Percentiles rank a stretch among this genome's conserved stretches.
phyloP scores from a whole-genome alignment of 225 moss, liverwort and hornwort genomes.

The Sphagnum contortum region DNA sequence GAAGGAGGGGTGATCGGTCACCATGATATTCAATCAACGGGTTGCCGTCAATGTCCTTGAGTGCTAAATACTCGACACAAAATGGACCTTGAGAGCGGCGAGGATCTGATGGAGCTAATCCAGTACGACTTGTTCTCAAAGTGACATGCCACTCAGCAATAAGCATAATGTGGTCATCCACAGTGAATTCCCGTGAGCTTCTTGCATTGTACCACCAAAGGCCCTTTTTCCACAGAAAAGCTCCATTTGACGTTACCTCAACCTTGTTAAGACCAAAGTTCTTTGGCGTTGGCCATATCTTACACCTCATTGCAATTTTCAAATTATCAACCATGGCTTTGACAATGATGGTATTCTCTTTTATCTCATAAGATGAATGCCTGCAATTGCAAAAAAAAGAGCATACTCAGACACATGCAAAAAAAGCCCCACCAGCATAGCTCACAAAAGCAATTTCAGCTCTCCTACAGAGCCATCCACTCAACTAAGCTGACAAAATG shows the following conservation, averaged over 20 bases:
- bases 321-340: conserved; percentile 29
- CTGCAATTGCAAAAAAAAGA: conserved; percentile 8
- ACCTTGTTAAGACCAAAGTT: conserved; percentile 45
- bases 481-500: too few species aligned
- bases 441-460: too few species aligned
- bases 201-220: conserved; percentile 42
- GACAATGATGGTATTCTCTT: conserved; percentile 27
- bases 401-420: too few species aligned
- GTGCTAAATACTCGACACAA: conserved; percentile 31
- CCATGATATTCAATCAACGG: conserved; percentile 14
- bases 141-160: conserved; percentile 34
- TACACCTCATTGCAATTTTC: conserved; percentile 25
- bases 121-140: conserved; percentile 22
- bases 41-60: conserved; percentile 19
- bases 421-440: too few species aligned
- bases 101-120: conserved; percentile 19
- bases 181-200: conserved; percentile 32
- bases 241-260: conserved; percentile 31
- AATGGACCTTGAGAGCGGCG: conserved; percentile 36
- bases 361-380: conserved; percentile 22
- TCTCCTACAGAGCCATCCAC: too few species aligned
- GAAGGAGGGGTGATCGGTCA: conserved; percentile 15
- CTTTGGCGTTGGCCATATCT: conserved; percentile 35
- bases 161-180: conserved; percentile 29
- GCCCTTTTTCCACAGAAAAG: conserved; percentile 46